Evolutionary conservation across 192 early-diverging fungal genomes (phyloP), one percentile per base, ranked within the genome.

Genomic region (Gaertneriomyces semiglobifer): DNA sequence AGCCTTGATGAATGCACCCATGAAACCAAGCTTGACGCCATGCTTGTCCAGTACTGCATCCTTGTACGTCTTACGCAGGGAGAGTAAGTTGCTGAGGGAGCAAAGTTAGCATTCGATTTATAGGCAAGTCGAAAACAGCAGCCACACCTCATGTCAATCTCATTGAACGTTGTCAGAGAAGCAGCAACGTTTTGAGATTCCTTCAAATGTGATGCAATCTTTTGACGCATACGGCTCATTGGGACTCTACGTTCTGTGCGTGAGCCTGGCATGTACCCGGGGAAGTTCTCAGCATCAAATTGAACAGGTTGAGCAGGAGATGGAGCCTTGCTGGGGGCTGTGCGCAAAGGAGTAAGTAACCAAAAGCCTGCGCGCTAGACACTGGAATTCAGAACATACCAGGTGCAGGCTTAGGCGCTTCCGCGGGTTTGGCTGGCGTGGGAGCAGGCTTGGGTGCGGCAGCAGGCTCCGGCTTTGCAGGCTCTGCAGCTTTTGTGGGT

Each of bases 91-190:
- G 74, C 86, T 89, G 62, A 43, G 54, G 51, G 18, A 48, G 55
- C 18, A 25, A 3, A 39, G 60, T 52, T 20, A 52, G 50, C 5
- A 52, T 6, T n/a, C 50, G 20, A 0, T 52, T 18, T 52, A n/a
- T 52, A 20, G n/a, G 50, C 50, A 52, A 20, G 18, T 4, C 40
- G 45, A 1, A 46, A 43, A n/a, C 53, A 65, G 56, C 16, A 33
- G 58, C 38, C 44, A 44, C 39, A 84, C 83, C 70, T 89, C 96
- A 99, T 99, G 75, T 99, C 96, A 41, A 99, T 86, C 83, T 99
- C 96, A 82, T 99, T 99, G 81, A 99, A 99, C 43, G 96, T 99
- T 18, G 96, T 99, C 66, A 99, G 84, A 53, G 94, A 90, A 38
- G 96, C 96, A 8, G 96, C 96, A 51, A 86, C 92, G 77, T 94